These are phyloP conservation scores for Brasilioporus rufonigricans DNA, from an alignment of 768 basidiomycete genomes.

Conservation along the genomic window DNA sequence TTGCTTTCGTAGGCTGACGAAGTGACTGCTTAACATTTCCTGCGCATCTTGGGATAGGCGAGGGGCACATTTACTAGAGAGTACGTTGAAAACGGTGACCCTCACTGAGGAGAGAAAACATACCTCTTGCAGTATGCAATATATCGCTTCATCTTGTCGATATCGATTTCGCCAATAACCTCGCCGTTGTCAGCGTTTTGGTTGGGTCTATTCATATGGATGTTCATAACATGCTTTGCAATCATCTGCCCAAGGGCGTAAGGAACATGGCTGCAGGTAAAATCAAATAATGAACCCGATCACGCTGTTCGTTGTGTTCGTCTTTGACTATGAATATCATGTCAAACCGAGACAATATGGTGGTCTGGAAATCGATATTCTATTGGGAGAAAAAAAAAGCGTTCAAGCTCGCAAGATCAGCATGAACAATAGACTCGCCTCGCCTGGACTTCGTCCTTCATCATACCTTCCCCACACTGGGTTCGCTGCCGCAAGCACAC, in stretches of 20 bases:
- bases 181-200: constrained; percentile 57
- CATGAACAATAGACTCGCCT: constrained; percentile 45
- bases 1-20: constrained; percentile 88
- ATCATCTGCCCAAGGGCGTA: constrained; percentile 60
- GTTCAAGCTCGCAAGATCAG: not conserved
- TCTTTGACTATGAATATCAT: constrained; percentile 99
- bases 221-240: constrained; percentile 97
- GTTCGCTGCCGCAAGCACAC: constrained; percentile 95
- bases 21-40: constrained; percentile 95
- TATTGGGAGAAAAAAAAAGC: not conserved
- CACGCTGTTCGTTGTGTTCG: constrained; percentile 92
- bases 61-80: constrained; percentile 87
- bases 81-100: not conserved
- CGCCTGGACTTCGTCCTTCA: constrained; percentile 93
- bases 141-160: constrained; percentile 98
- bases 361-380: constrained; percentile 99
- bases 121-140: constrained; percentile 96
- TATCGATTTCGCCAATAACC: constrained; percentile 81
- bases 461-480: constrained; percentile 98
- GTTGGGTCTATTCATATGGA: constrained; percentile 93
- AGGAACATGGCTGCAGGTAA: not conserved
- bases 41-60: constrained; percentile 91
- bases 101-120: constrained; percentile 14
- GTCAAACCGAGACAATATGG: constrained; percentile 96
- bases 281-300: constrained; percentile 56